Evolutionary conservation across 2,329 filamentous ascomycete genomes (phyloP).

Genomic region (Stachybotrys echinatus): DNA sequence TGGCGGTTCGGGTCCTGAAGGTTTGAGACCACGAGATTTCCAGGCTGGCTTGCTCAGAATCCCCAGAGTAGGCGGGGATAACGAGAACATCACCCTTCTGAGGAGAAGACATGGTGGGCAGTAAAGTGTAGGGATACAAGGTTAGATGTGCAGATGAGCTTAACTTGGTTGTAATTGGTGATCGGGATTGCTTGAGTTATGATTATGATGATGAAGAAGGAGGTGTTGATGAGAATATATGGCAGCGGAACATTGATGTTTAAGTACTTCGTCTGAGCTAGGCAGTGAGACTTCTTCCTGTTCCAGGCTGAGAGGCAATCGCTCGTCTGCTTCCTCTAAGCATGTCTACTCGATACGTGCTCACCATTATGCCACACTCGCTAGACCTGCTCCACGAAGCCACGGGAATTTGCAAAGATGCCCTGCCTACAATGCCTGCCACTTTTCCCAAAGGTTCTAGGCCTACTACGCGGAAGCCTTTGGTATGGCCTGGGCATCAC

Average conservation of each 20-base stretch:
- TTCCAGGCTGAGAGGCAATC: no score
- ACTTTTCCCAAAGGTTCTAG: background rate
- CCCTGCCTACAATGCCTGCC: background rate
- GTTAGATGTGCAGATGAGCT: background rate
- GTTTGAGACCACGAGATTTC: slow-evolving; percentile 10
- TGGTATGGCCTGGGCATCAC: background rate
- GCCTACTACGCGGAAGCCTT: background rate
- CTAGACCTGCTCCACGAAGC: background rate
- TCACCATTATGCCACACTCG: no score
- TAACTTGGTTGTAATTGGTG: background rate
- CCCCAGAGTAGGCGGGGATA: slow-evolving; percentile 6
- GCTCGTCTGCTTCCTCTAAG: no score
- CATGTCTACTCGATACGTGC: no score
- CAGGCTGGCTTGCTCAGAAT: slow-evolving; percentile 6
- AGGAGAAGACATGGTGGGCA: slow-evolving; percentile 9
- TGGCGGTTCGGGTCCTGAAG: slow-evolving; percentile 5
- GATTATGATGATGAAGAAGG: background rate
- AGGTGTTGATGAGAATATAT: background rate
- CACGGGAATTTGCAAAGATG: background rate
- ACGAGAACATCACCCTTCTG: slow-evolving; percentile 4
- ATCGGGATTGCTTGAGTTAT: background rate
- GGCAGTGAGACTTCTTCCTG: no score
- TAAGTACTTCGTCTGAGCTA: no score
- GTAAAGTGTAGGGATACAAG: background rate
- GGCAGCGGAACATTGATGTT: background rate